These are phyloP conservation scores for Monilinia aucupariae DNA, from an alignment of 2,329 filamentous ascomycete genomes.

Conservation along the genomic window DNA sequence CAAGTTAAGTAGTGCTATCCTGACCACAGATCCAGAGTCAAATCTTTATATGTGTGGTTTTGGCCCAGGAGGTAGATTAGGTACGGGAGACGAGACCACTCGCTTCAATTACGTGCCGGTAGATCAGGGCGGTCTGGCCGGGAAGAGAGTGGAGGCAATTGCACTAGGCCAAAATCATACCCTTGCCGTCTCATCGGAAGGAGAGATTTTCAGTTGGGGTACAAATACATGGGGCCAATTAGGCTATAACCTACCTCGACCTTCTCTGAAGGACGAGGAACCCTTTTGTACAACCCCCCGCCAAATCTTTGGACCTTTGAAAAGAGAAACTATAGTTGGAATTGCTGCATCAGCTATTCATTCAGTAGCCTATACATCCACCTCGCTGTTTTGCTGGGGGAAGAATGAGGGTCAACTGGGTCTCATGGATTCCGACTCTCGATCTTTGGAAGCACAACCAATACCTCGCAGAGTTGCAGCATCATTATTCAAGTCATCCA, in stretches of 20 bases:
- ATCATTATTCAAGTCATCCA: slow-evolving; percentile 67
- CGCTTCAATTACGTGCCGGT: slow-evolving; percentile 82
- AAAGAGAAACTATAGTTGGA: slow-evolving; percentile 75
- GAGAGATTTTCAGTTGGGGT: slow-evolving; percentile 94
- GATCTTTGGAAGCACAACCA: slow-evolving; percentile 78
- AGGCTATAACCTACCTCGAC: slow-evolving; percentile 70
- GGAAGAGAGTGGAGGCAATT: slow-evolving; percentile 69
- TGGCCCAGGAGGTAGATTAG: slow-evolving; percentile 82
- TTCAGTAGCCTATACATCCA: slow-evolving; percentile 79
- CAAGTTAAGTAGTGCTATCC: slow-evolving; percentile 82
- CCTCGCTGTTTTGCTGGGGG: slow-evolving; percentile 85
- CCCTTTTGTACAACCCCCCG: slow-evolving; percentile 75
- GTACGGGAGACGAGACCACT: slow-evolving; percentile 83
- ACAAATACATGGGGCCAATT: slow-evolving; percentile 81
- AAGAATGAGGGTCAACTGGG: slow-evolving; percentile 93
- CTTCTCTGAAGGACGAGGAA: slow-evolving; percentile 68
- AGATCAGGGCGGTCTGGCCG: slow-evolving; percentile 64
- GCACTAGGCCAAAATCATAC: slow-evolving; percentile 90
- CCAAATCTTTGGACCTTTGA: slow-evolving; percentile 86
- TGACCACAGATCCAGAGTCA: slow-evolving; percentile 80
- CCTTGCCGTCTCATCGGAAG: slow-evolving; percentile 74
- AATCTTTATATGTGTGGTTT: slow-evolving; percentile 93
- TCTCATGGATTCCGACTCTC: slow-evolving; percentile 89
- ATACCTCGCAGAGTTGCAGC: slow-evolving; percentile 83
- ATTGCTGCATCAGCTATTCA: slow-evolving; percentile 86